A percentile compares a stretch with the other conserved stretches of the same genome.
phyloP scores from a whole-genome alignment of 345 rosid species.

The Schrenkiella parvula region DNA sequence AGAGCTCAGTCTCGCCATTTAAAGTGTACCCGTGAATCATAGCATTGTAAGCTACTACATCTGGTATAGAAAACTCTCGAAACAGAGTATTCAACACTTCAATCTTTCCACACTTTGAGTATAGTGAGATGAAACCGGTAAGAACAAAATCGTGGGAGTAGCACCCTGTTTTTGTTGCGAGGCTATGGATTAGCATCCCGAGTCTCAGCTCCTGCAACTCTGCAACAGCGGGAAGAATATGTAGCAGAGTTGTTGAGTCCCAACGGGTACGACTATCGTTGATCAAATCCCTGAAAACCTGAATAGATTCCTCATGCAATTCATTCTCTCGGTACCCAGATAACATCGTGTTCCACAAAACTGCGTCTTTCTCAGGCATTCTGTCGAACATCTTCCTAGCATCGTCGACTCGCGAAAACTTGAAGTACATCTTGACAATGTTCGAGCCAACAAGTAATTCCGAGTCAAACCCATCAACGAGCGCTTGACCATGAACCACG shows the following conservation, averaged over 20 bases:
- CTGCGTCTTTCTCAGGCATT: slow-evolving; percentile 58
- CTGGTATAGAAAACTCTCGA: slow-evolving; percentile 45
- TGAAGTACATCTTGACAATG: slow-evolving; percentile 51
- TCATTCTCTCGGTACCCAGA: slow-evolving; percentile 55
- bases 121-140: slow-evolving; percentile 61
- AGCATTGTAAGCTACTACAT: slow-evolving; percentile 71
- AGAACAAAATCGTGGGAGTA: slow-evolving; percentile 48
- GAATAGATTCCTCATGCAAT: slow-evolving; percentile 46
- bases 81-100: slow-evolving; percentile 43
- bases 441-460: slow-evolving; percentile 62
- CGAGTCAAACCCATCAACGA: slow-evolving; percentile 51
- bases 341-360: slow-evolving; percentile 61
- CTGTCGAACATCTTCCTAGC: slow-evolving; percentile 59
- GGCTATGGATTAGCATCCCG: slow-evolving; percentile 61
- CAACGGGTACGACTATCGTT: slow-evolving; percentile 33
- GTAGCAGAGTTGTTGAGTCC: slow-evolving; percentile 51
- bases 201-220: slow-evolving; percentile 59
- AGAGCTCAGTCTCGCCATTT: slow-evolving; percentile 47
- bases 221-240: slow-evolving; percentile 66
- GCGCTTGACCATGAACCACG: slow-evolving; percentile 47
- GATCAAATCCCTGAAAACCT: slow-evolving; percentile 47
- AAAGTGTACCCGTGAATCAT: slow-evolving; percentile 69
- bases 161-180: slow-evolving; percentile 50
- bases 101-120: slow-evolving; percentile 57
- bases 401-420: slow-evolving; percentile 33